These are phyloP conservation scores for Tremellales sp. DNA, from an alignment of 1,284 basidiomycete genomes.

Conservation along the genomic window DNA sequence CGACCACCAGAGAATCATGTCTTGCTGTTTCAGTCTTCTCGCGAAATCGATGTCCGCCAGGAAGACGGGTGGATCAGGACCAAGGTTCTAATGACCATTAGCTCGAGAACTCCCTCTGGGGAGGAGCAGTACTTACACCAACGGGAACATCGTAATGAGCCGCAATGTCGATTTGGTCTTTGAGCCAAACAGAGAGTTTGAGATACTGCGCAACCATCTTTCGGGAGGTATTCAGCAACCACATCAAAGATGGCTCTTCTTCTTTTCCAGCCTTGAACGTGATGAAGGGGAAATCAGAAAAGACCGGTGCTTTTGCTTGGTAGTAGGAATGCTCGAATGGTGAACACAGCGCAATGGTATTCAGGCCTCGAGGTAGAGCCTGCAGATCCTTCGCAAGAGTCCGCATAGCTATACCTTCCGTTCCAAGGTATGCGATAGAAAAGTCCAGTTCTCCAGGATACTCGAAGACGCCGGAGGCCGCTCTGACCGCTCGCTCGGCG, in stretches of 20 bases:
- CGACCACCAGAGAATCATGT: conserved; percentile 97
- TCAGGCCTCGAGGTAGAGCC: conserved; percentile 55
- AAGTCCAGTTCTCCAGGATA: conserved; percentile 74
- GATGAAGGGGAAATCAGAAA: conserved; percentile 81
- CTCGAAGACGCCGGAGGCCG: conserved; percentile 52
- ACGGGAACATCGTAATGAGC: conserved; percentile 90
- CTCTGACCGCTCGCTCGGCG: conserved; percentile 55
- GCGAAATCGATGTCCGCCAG: conserved; percentile 90
- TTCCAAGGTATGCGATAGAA: conserved; percentile 69
- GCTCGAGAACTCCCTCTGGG: neutral
- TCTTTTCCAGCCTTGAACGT: conserved; percentile 73
- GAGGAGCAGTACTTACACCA: conserved; percentile 49
- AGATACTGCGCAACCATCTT: conserved; percentile 83
- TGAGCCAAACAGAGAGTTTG: conserved; percentile 71
- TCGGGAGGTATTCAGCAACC: conserved; percentile 53
- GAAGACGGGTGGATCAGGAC: conserved; percentile 80
- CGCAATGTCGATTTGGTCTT: conserved; percentile 74
- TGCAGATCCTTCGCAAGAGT: conserved; percentile 85
- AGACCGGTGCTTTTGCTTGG: conserved; percentile 66
- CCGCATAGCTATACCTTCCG: conserved; percentile 74
- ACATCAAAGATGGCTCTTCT: conserved; percentile 54
- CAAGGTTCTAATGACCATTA: conserved; percentile 59
- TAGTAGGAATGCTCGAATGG: conserved; percentile 81
- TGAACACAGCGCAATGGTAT: conserved; percentile 77
- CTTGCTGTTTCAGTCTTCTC: conserved; percentile 76